Percentiles rank a stretch among this genome's conserved stretches.
Conservation (phyloP, 192 early-diverging fungal genomes). For the Pilaira anomala region DNA sequence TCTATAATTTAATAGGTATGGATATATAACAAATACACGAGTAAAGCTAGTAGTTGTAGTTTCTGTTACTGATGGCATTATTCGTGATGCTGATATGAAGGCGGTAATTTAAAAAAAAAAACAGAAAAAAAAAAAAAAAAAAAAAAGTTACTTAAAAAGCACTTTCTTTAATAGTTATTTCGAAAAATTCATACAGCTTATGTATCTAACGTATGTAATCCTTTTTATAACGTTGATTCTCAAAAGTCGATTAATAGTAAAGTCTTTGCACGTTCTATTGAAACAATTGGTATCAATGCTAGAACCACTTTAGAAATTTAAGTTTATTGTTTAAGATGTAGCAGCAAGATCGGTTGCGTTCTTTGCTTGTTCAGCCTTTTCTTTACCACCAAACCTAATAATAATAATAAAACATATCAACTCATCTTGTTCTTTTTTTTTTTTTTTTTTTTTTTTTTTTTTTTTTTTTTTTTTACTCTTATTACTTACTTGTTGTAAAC, state of each 20-base stretch:
- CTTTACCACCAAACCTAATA: slow-evolving; percentile 42
- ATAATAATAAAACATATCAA: not conserved
- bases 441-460: not conserved
- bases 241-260: slow-evolving; percentile 51
- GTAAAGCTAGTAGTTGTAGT: slow-evolving; percentile 71
- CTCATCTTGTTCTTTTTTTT: not conserved
- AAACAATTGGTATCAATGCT: slow-evolving; percentile 45
- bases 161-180: slow-evolving; percentile 56
- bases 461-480: not conserved
- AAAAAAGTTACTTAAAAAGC: not conserved
- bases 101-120: slow-evolving; percentile 46
- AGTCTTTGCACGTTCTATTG: slow-evolving; percentile 56
- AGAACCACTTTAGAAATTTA: slow-evolving; percentile 17
- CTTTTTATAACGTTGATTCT: slow-evolving; percentile 74
- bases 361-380: slow-evolving; percentile 14
- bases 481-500: slow-evolving; percentile 69
- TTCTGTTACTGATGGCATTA: slow-evolving; percentile 64
- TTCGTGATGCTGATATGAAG: slow-evolving; percentile 83
- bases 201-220: slow-evolving; percentile 76
- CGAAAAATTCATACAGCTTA: slow-evolving; percentile 82
- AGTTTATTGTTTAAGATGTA: not conserved
- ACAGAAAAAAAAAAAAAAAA: not conserved
- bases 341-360: not conserved
- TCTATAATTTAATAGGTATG: slow-evolving; percentile 51
- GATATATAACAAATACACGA: slow-evolving; percentile 86